These are phyloP conservation scores for Trametopsis cervina DNA, from an alignment of 768 basidiomycete species.

Conservation along the genomic window DNA sequence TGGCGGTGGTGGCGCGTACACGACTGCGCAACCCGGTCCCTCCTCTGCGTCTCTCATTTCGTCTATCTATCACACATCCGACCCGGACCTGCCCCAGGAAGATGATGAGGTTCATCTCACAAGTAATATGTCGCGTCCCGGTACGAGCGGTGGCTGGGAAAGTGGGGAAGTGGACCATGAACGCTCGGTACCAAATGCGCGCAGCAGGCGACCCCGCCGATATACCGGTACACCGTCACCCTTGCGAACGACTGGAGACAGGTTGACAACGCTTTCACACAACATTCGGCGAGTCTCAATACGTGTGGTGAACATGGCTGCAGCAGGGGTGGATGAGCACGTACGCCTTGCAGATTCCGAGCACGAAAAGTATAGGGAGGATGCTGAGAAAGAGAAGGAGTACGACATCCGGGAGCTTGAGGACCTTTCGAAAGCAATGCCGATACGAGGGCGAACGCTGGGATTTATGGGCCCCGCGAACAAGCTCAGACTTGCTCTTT, in stretches of 20 bases:
- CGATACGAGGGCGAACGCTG: slow-evolving; percentile 73
- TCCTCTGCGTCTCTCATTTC: slow-evolving; percentile 49
- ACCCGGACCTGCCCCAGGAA: slow-evolving; percentile 38
- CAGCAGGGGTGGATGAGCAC: slow-evolving; percentile 52
- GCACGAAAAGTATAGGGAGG: slow-evolving; percentile 21
- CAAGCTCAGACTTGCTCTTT: slow-evolving; percentile 54
- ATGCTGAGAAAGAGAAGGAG: slow-evolving; percentile 22
- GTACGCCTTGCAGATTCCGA: slow-evolving; percentile 46
- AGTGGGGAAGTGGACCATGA: slow-evolving; percentile 40
- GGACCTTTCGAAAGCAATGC: slow-evolving; percentile 38
- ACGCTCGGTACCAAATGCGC: slow-evolving; percentile 29
- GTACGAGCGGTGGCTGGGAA: slow-evolving; percentile 22
- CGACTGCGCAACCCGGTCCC: slow-evolving; percentile 37
- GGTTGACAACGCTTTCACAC: slow-evolving; percentile 49
- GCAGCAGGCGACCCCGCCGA: slow-evolving; percentile 39
- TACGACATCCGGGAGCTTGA: slow-evolving; percentile 21
- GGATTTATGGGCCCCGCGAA: slow-evolving; percentile 69
- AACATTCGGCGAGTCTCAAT: slow-evolving; percentile 58
- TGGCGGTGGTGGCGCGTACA: slow-evolving; percentile 27
- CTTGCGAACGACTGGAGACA: slow-evolving; percentile 52
- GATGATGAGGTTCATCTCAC: slow-evolving; percentile 59
- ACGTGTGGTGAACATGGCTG: slow-evolving; percentile 77
- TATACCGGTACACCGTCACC: slow-evolving; percentile 53
- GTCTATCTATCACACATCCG: slow-evolving; percentile 27
- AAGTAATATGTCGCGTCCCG: slow-evolving; percentile 38